Conservation (phyloP, 768 basidiomycete genomes). For the Pleurotus sapidus region DNA sequence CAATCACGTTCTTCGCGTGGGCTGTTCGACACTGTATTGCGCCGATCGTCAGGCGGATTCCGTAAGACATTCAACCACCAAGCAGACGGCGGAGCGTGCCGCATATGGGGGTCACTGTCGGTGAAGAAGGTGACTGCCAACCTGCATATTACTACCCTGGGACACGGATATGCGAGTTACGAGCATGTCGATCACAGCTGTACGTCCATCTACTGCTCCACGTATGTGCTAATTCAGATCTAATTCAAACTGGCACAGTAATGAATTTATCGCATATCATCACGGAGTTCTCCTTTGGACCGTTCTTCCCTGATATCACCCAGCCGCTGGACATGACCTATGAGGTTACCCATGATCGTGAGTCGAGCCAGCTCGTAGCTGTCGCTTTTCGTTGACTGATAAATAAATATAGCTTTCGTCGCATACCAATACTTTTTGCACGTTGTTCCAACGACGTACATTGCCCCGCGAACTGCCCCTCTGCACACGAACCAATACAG, state of each 20-base stretch:
- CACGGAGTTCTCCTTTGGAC: slow-evolving; percentile 95
- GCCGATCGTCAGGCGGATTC: slow-evolving; percentile 42
- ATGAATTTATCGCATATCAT: slow-evolving; percentile 98
- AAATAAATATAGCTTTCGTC: slow-evolving; percentile 74
- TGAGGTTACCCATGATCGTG: slow-evolving; percentile 68
- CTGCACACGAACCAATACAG: slow-evolving; percentile 85
- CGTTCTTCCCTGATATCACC: slow-evolving; percentile 91
- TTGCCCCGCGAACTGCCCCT: slow-evolving; percentile 64
- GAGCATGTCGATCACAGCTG: slow-evolving; percentile 86
- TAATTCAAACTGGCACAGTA: slow-evolving; percentile 37
- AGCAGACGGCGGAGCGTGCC: slow-evolving; percentile 72
- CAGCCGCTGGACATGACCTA: slow-evolving; percentile 94
- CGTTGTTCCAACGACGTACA: slow-evolving; percentile 94
- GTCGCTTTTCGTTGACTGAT: too few species aligned
- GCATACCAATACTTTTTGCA: slow-evolving; percentile 95
- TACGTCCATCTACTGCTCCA: slow-evolving; percentile 35
- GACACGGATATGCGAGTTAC: slow-evolving; percentile 88
- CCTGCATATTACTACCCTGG: slow-evolving; percentile 90
- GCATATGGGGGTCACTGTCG: slow-evolving; percentile 77
- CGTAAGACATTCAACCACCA: slow-evolving; percentile 73
- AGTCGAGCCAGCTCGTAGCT: slow-evolving; percentile 23
- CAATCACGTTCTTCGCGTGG: slow-evolving; percentile 78
- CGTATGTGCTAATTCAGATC: background rate
- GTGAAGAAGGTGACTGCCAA: slow-evolving; percentile 95
- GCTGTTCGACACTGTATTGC: slow-evolving; percentile 57